Evolutionary conservation across 192 early-diverging fungal genomes (phyloP).

Genomic region (Coemansia interrupta): DNA sequence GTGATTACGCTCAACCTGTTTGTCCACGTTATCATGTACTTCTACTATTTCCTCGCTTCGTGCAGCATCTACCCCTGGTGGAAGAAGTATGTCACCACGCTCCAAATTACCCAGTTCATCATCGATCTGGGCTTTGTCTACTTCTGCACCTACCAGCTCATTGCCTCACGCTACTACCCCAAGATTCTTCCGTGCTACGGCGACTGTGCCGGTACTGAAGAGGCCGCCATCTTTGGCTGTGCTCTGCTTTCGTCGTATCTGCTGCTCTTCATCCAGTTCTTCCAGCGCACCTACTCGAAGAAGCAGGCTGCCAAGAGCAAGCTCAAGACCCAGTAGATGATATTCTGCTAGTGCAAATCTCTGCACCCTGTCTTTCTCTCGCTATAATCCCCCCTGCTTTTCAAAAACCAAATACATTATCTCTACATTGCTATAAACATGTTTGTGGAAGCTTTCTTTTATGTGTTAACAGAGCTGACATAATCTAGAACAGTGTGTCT

Average conservation of each 20-base stretch:
- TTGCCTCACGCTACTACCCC: slow-evolving; percentile 63
- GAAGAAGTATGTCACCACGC: slow-evolving; percentile 88
- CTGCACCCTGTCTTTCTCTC: too few relatives aligned
- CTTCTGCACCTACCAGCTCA: slow-evolving; percentile 82
- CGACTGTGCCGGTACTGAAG: slow-evolving; percentile 70
- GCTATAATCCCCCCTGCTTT: neutral
- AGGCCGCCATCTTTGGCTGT: slow-evolving; percentile 80
- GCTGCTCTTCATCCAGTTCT: slow-evolving; percentile 89
- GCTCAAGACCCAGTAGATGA: slow-evolving; percentile 47
- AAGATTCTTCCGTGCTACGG: slow-evolving; percentile 57
- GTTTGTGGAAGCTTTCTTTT: neutral
- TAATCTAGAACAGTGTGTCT: slow-evolving; percentile 65
- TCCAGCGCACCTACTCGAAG: slow-evolving; percentile 75
- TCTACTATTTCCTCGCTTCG: slow-evolving; percentile 81
- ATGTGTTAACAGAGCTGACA: neutral
- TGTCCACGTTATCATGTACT: slow-evolving; percentile 91
- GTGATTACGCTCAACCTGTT: slow-evolving; percentile 74
- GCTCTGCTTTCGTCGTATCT: slow-evolving; percentile 75
- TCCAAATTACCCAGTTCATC: slow-evolving; percentile 89
- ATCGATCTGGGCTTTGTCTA: slow-evolving; percentile 84
- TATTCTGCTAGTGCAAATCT: too few relatives aligned
- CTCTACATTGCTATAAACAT: neutral
- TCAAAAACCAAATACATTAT: neutral
- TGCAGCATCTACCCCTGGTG: slow-evolving; percentile 80
- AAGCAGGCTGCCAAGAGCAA: slow-evolving; percentile 38